phyloP scores from a whole-genome alignment of 768 basidiomycete species.

The Mycena sanguinolenta region DNA sequence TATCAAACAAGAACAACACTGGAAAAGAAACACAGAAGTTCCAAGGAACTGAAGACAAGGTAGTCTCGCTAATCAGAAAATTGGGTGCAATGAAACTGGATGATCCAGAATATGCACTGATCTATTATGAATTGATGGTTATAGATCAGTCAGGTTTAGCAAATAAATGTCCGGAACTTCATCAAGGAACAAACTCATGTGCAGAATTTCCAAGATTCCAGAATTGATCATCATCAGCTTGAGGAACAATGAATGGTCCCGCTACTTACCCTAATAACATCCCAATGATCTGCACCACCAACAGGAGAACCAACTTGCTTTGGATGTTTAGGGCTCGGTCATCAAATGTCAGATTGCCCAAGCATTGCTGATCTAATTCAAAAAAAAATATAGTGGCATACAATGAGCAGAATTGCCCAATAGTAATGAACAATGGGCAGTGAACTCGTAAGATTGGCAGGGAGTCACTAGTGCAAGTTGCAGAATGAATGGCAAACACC shows the following conservation, averaged over 20 bases:
- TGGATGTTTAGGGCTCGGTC: too few relatives aligned
- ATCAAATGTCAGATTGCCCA: too few relatives aligned
- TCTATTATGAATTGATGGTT: constrained; percentile 24
- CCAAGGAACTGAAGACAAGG: constrained; percentile 6
- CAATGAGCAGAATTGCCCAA: too few relatives aligned
- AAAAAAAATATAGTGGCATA: too few relatives aligned
- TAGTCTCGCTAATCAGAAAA: neutral
- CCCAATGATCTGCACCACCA: neutral
- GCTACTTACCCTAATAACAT: neutral
- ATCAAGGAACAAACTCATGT: neutral
- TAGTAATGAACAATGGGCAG: too few relatives aligned
- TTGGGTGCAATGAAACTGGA: constrained; percentile 12
- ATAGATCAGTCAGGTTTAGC: neutral
- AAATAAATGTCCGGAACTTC: neutral
- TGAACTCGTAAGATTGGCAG: too few relatives aligned
- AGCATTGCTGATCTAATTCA: too few relatives aligned
- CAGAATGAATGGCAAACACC: too few relatives aligned
- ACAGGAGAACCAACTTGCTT: too few relatives aligned
- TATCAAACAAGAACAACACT: neutral
- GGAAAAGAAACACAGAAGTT: neutral
- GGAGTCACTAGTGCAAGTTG: too few relatives aligned
- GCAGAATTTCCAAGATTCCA: too few relatives aligned
- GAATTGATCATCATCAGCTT: neutral
- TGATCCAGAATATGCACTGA: constrained; percentile 29
- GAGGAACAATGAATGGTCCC: neutral